Evolutionary conservation across 2,329 filamentous ascomycete species (phyloP).

Genomic region (Chaetomium sp.): DNA sequence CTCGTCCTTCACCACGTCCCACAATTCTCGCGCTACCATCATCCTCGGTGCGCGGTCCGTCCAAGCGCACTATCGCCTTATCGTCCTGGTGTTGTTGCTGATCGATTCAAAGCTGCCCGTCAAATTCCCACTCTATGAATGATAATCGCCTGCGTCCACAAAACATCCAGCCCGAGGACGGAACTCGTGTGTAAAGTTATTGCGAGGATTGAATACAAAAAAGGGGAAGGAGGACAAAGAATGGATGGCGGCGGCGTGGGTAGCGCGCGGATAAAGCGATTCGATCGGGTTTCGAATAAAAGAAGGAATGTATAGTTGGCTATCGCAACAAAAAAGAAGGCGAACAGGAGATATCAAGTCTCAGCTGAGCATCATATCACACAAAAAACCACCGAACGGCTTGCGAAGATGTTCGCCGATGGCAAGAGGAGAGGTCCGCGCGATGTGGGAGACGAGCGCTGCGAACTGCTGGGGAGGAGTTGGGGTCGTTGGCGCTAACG

Average conservation of each 20-base stretch:
- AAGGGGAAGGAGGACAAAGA: constrained; percentile 20
- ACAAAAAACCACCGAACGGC: constrained; percentile 11
- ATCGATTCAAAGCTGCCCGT: not conserved
- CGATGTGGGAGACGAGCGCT: constrained; percentile 2
- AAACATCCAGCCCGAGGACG: not conserved
- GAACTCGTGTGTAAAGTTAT: not conserved
- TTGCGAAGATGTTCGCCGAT: constrained; percentile 7
- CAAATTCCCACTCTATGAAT: not conserved
- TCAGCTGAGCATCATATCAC: constrained; percentile 14
- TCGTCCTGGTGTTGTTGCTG: not conserved
- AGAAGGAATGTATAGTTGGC: constrained; percentile 22
- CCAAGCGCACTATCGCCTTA: not conserved
- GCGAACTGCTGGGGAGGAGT: constrained; percentile 5
- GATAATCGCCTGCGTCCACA: not conserved
- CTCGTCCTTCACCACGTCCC: constrained; percentile 14
- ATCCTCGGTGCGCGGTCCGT: not conserved
- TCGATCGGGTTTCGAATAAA: constrained; percentile 9
- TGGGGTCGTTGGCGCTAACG: constrained; percentile 17
- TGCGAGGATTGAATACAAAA: not conserved
- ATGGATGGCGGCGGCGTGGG: constrained; percentile 17
- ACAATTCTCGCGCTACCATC: constrained; percentile 20
- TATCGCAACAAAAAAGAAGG: constrained; percentile 13
- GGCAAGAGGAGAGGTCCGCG: not conserved
- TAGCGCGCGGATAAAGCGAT: constrained; percentile 17
- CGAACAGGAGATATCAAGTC: constrained; percentile 2